Conservation (phyloP, 805 yeast species). For the Nakazawaea populi region DNA sequence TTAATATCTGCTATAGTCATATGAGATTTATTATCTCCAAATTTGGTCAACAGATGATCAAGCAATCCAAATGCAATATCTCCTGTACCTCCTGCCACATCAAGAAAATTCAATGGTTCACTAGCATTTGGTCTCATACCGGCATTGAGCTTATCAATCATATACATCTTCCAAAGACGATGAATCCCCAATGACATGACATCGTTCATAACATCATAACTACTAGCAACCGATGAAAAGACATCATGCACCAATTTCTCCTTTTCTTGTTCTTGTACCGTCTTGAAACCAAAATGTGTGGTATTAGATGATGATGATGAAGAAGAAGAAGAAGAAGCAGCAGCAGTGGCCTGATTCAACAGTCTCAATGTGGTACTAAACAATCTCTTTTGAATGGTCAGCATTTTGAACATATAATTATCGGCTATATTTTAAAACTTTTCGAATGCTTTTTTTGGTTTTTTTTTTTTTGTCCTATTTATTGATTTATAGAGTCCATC, state of each 20-base stretch:
- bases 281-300: constrained; percentile 92
- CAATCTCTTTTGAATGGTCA: neutral
- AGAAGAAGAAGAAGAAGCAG: no score
- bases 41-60: constrained; percentile 80
- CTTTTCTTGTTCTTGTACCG: constrained; percentile 74
- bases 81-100: constrained; percentile 99
- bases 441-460: neutral
- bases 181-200: constrained; percentile 96
- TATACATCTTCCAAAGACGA: constrained; percentile 90
- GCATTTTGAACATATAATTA: neutral
- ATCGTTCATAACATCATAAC: constrained; percentile 95
- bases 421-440: neutral
- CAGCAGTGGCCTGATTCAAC: neutral
- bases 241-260: constrained; percentile 81
- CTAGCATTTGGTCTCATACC: constrained; percentile 79
- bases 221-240: constrained; percentile 90
- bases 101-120: constrained; percentile 82
- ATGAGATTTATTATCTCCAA: constrained; percentile 65
- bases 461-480: neutral
- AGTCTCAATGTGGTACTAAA: neutral
- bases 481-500: neutral
- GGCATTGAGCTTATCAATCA: constrained; percentile 83
- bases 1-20: constrained; percentile 95
- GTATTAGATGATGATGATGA: constrained; percentile 30
- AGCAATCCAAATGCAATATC: constrained; percentile 94